These are phyloP conservation scores for Starmerella floricola DNA, from an alignment of 805 yeast genomes.

Conservation along the genomic window DNA sequence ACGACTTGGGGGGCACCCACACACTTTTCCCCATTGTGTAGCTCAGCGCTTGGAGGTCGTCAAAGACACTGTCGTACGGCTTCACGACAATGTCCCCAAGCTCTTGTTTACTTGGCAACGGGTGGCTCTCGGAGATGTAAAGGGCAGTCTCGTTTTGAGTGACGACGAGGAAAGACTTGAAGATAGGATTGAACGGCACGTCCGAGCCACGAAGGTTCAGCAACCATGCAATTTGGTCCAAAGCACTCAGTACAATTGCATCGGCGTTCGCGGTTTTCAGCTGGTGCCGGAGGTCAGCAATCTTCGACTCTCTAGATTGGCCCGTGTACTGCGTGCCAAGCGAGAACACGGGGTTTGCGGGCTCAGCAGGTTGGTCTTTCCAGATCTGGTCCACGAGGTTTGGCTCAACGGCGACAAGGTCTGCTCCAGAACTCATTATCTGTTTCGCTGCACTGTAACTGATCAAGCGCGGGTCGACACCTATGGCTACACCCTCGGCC, in stretches of 20 bases:
- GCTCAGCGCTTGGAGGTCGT: constrained; percentile 33
- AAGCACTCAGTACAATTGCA: constrained; percentile 51
- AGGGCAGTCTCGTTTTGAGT: constrained; percentile 35
- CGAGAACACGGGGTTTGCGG: constrained; percentile 39
- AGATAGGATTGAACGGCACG: constrained; percentile 76
- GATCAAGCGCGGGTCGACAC: constrained; percentile 73
- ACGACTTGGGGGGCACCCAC: constrained; percentile 43
- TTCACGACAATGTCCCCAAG: constrained; percentile 39
- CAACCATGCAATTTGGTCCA: constrained; percentile 88
- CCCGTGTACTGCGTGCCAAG: constrained; percentile 53
- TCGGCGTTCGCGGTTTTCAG: constrained; percentile 24
- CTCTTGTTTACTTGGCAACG: constrained; percentile 22
- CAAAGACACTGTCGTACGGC: constrained; percentile 49
- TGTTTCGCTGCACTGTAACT: constrained; percentile 29
- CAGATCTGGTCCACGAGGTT: constrained; percentile 71
- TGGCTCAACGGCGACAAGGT: constrained; percentile 40
- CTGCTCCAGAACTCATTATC: constrained; percentile 29
- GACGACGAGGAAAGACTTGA: constrained; percentile 54
- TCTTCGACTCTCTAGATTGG: constrained; percentile 45
- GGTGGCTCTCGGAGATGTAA: constrained; percentile 32
- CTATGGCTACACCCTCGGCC: constrained; percentile 43
- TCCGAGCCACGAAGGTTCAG: constrained; percentile 74
- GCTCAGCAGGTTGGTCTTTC: constrained; percentile 56
- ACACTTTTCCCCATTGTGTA: constrained; percentile 28
- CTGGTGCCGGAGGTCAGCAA: constrained; percentile 32